Evolutionary conservation across 2,329 filamentous ascomycete species (phyloP), one percentile per base, ranked within the genome.

Genomic region (Fusarium sp.): DNA sequence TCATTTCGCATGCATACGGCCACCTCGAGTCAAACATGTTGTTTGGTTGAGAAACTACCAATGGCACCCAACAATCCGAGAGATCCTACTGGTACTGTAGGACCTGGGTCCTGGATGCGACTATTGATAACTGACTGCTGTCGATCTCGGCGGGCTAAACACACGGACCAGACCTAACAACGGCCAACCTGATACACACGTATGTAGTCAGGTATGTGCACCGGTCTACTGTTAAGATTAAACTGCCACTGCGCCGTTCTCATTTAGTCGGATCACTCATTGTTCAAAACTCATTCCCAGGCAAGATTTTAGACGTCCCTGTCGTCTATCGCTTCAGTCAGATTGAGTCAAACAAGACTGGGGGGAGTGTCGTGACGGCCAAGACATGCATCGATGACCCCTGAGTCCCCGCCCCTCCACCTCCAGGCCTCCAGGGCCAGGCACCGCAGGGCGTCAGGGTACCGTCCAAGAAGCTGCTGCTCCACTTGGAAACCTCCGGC

Each of bases 371-470:
- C 45, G 66, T 68, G 72, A 73, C 46, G 55, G 47, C 70, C 47
- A 64, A 73, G 71, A 70, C 70, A 68, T 62, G 60, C 71, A 73
- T 68, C 59, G 63, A 59, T 47, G 57, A 63, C 74, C 74, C 74
- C 71, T 73, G 67, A 64, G 47, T 49, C 65, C 49, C 68, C 60
- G 47, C 54, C 52, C 65, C 35, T 59, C 70, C 57, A 49, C 63
- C 59, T 62, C 42, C 65, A 68, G 25, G 58, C 47, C 35, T 54
- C 47, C 35, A 27, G 18, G 54, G 35, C 46, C 25, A 38, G 33
- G 35, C 35, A 53, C 56, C 38, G 17, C 42, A 39, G 38, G 46
- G 41, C 62, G 49, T 52, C 47, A 56, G 49, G 39, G 39, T 44
- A 50, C 36, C 54, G 39, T 52, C 15, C 56, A 65, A 65, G 62